Evolutionary conservation across 495 filamentous ascomycete species (phyloP).

Genomic region (Trichoderma reesei): DNA sequence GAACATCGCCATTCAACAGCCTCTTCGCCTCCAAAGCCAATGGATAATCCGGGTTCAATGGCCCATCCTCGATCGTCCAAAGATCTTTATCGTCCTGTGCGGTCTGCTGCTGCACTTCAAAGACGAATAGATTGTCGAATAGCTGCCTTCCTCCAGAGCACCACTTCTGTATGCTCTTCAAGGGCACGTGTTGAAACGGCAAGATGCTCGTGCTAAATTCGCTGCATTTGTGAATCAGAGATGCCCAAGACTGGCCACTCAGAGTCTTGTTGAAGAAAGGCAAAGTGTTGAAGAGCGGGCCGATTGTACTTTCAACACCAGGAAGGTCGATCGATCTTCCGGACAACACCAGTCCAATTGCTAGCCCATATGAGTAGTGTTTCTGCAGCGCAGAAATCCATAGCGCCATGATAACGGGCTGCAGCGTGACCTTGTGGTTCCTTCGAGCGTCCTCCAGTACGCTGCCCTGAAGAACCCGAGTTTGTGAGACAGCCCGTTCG

Average conservation of each 20-base stretch:
- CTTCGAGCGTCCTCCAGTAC: slow-evolving; percentile 37
- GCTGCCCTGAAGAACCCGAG: slow-evolving; percentile 20
- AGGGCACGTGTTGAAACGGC: slow-evolving; percentile 59
- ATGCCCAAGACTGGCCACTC: slow-evolving; percentile 37
- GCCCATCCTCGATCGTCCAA: slow-evolving; percentile 46
- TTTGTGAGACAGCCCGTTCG: slow-evolving; percentile 12
- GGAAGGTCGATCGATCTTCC: slow-evolving; percentile 58
- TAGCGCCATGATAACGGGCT: slow-evolving; percentile 61
- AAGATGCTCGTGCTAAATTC: slow-evolving; percentile 49
- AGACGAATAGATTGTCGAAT: slow-evolving; percentile 82
- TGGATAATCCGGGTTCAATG: slow-evolving; percentile 52
- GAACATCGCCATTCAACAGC: slow-evolving; percentile 31
- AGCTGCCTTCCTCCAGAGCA: slow-evolving; percentile 45
- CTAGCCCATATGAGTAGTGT: slow-evolving; percentile 24
- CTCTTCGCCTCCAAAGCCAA: slow-evolving; percentile 64
- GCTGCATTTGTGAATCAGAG: slow-evolving; percentile 46
- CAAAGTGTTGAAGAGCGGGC: slow-evolving; percentile 86
- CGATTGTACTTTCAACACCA: slow-evolving; percentile 58
- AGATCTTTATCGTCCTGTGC: slow-evolving; percentile 24
- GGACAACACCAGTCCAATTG: slow-evolving; percentile 60
- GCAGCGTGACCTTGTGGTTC: slow-evolving; percentile 58
- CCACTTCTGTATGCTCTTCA: slow-evolving; percentile 68
- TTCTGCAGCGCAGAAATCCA: slow-evolving; percentile 50
- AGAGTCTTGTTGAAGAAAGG: slow-evolving; percentile 49
- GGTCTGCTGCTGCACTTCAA: slow-evolving; percentile 45